A percentile compares a stretch with the other conserved stretches of the same genome.
These are phyloP conservation scores for Lachnellula cervina DNA, from an alignment of 2,329 filamentous ascomycete species.

Conservation along the genomic window DNA sequence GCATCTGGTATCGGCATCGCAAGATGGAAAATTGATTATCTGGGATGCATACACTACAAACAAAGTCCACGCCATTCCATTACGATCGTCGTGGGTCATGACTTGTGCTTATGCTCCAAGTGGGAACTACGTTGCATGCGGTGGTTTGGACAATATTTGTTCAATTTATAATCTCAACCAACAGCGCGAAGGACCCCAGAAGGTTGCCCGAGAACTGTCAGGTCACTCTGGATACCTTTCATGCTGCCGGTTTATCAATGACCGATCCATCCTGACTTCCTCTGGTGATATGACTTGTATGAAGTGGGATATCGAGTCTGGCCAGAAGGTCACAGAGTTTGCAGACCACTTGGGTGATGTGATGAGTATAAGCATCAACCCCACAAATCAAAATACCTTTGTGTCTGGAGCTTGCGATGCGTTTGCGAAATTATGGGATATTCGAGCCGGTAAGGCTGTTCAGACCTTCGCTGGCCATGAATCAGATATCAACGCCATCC, in stretches of 20 bases:
- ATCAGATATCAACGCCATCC: conserved; percentile 98
- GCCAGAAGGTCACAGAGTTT: conserved; percentile 95
- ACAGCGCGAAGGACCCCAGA: conserved; percentile 88
- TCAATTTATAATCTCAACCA: conserved; percentile 99
- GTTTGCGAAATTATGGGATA: conserved; percentile 98
- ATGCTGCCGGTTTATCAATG: conserved; percentile 98
- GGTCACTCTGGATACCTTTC: conserved; percentile 96
- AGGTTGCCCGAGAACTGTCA: conserved; percentile 90
- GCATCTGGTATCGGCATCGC: conserved; percentile 94
- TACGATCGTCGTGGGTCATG: conserved; percentile 99
- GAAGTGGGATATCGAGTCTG: conserved; percentile 99
- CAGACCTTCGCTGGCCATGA: conserved; percentile 98
- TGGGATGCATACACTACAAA: conserved; percentile 99
- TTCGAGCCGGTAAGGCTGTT: conserved; percentile 93
- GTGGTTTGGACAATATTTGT: conserved; percentile 98
- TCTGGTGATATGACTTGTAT: conserved; percentile 99
- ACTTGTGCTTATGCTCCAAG: conserved; percentile 98
- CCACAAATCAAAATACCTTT: conserved; percentile 98
- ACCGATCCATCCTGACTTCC: conserved; percentile 93
- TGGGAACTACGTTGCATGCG: conserved; percentile 97
- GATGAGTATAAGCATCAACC: conserved; percentile 99
- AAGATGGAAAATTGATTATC: conserved; percentile 99
- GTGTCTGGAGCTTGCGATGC: conserved; percentile 99
- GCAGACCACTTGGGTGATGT: conserved; percentile 97
- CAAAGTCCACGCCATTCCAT: conserved; percentile 97